These are phyloP conservation scores for Entomortierella lignicola DNA, from an alignment of 192 early-diverging fungal genomes.

Conservation along the genomic window DNA sequence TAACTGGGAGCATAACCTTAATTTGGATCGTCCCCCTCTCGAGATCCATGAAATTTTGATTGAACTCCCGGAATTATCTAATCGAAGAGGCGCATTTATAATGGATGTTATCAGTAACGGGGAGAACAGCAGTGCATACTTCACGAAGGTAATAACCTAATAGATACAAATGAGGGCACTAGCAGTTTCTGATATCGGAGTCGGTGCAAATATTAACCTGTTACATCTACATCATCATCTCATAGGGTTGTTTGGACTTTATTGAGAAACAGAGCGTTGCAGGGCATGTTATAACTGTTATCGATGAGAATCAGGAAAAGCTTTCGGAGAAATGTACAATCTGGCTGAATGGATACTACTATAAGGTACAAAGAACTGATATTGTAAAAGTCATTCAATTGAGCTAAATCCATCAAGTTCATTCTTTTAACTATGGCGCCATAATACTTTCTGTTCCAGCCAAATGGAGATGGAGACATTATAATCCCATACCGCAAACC, in stretches of 20 bases:
- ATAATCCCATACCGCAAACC: slow-evolving; percentile 55
- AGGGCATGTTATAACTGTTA: slow-evolving; percentile 58
- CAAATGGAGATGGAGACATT: slow-evolving; percentile 55
- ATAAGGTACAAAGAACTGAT: slow-evolving; percentile 38
- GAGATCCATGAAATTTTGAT: slow-evolving; percentile 40
- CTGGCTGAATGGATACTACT: slow-evolving; percentile 56
- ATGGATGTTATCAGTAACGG: slow-evolving; percentile 63
- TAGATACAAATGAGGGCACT: too few relatives aligned
- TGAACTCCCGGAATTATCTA: slow-evolving; percentile 46
- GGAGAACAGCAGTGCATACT: slow-evolving; percentile 55
- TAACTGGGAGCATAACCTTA: slow-evolving; percentile 55
- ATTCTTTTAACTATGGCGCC: not conserved
- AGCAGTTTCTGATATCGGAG: too few relatives aligned
- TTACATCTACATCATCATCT: not conserved
- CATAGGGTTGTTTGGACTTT: slow-evolving; percentile 57
- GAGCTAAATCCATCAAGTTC: not conserved
- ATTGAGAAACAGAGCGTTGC: slow-evolving; percentile 55
- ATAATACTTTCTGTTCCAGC: slow-evolving; percentile 33
- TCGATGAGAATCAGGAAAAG: slow-evolving; percentile 54
- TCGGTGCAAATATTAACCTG: too few relatives aligned
- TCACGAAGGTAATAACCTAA: slow-evolving; percentile 55
- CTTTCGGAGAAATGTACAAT: slow-evolving; percentile 36
- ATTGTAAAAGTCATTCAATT: not conserved
- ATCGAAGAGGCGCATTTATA: slow-evolving; percentile 60
- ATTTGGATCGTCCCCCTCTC: slow-evolving; percentile 21